A percentile compares a stretch with the other conserved stretches of the same genome.
phyloP scores from a whole-genome alignment of 768 basidiomycete genomes.

The Leccinellum albellum region DNA sequence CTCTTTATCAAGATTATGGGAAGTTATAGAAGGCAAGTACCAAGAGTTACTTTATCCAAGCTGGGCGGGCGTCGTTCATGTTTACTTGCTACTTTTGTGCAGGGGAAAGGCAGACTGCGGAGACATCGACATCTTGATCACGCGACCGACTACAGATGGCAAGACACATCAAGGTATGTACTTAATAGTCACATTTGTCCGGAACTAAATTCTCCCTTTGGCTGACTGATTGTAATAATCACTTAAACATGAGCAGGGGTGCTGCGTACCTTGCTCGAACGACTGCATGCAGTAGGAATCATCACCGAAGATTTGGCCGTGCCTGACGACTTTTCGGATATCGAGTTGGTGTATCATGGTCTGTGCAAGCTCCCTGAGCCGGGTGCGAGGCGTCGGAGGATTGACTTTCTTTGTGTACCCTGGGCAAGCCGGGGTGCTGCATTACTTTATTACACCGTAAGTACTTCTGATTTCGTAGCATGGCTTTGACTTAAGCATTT shows the following conservation, averaged over 20 bases:
- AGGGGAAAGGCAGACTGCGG: conserved; percentile 83
- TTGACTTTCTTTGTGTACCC: conserved; percentile 83
- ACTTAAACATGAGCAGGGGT: conserved; percentile 47
- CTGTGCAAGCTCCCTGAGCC: conserved; percentile 58
- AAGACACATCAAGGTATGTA: conserved; percentile 64
- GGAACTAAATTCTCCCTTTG: background rate
- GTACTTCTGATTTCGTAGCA: conserved; percentile 19
- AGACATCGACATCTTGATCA: conserved; percentile 89
- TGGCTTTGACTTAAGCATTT: background rate
- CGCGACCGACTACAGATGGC: conserved; percentile 68
- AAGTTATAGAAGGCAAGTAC: conserved; percentile 67
- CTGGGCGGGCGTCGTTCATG: background rate
- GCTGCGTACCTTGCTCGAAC: conserved; percentile 52
- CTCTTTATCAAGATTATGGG: conserved; percentile 88
- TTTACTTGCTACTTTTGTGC: background rate
- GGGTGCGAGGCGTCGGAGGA: conserved; percentile 56
- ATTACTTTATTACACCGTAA: conserved; percentile 85
- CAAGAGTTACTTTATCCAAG: background rate
- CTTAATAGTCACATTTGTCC: background rate
- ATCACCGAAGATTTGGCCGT: conserved; percentile 77
- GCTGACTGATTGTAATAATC: background rate
- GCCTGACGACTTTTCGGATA: conserved; percentile 61
- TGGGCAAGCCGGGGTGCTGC: conserved; percentile 79
- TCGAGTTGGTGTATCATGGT: conserved; percentile 81
- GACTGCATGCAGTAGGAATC: conserved; percentile 54